A percentile compares a stretch with the other conserved stretches of the same genome.
Evolutionary conservation across 345 rosid species (phyloP).

Genomic region (Syzygium aqueum): DNA sequence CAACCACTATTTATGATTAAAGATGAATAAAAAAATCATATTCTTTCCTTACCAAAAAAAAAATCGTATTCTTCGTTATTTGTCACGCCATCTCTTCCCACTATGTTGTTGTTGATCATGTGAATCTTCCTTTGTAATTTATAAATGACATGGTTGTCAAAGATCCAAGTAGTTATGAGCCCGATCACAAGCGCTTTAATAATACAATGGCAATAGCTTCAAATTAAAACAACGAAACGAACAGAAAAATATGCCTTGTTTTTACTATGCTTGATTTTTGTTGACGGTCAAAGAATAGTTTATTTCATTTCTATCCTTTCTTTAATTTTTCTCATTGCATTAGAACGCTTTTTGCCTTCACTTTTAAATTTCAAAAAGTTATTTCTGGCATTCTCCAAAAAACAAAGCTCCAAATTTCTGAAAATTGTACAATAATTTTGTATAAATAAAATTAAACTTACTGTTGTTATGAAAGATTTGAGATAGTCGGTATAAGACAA

Average conservation of each 20-base stretch:
- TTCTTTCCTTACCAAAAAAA: no score
- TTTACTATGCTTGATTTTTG: background rate
- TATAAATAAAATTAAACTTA: background rate
- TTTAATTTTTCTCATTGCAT: background rate
- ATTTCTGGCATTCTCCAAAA: background rate
- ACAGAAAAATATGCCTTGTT: background rate
- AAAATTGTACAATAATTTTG: background rate
- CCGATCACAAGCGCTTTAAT: background rate
- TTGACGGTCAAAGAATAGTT: background rate
- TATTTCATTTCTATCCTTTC: background rate
- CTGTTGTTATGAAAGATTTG: background rate
- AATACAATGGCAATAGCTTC: background rate
- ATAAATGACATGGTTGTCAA: no score
- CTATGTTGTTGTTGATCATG: no score
- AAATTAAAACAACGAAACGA: background rate
- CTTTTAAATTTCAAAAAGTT: background rate
- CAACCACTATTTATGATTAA: no score
- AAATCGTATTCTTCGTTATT: no score
- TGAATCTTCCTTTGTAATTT: no score
- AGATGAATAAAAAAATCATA: no score
- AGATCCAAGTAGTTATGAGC: background rate
- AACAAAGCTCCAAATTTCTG: background rate
- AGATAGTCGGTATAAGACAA: background rate
- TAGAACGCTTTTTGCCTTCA: background rate
- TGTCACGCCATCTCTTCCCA: no score